Percentiles rank a stretch among this genome's conserved stretches.
Evolutionary conservation across 495 filamentous ascomycete species (phyloP).

Genomic region (Penicillium simplicissimum): DNA sequence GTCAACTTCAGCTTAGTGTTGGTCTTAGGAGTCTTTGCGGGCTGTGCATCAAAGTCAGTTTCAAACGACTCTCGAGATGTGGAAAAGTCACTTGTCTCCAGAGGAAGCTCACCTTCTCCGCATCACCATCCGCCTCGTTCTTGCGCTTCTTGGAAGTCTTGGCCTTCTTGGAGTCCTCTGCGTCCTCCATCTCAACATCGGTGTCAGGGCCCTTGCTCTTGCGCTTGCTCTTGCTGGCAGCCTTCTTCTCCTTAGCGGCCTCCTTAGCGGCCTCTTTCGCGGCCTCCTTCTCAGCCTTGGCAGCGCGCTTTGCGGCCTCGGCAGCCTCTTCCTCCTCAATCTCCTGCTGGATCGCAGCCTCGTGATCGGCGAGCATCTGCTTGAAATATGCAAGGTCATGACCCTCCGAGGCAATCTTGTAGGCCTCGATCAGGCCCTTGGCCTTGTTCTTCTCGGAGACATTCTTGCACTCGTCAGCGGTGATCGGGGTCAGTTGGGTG

Average conservation of each 20-base stretch:
- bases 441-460: slow-evolving; percentile 68
- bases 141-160: slow-evolving; percentile 67
- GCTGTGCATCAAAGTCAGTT: slow-evolving; percentile 32
- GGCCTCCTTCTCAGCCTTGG: slow-evolving; percentile 54
- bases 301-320: slow-evolving; percentile 58
- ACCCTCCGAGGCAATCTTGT: slow-evolving; percentile 68
- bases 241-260: slow-evolving; percentile 57
- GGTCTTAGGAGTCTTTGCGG: slow-evolving; percentile 62
- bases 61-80: not conserved
- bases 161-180: slow-evolving; percentile 51
- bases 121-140: slow-evolving; percentile 67
- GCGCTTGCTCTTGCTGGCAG: slow-evolving; percentile 60
- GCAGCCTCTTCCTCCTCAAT: slow-evolving; percentile 61
- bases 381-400: slow-evolving; percentile 77
- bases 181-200: slow-evolving; percentile 79
- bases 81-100: not conserved
- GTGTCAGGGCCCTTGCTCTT: slow-evolving; percentile 63
- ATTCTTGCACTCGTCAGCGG: slow-evolving; percentile 64
- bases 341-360: slow-evolving; percentile 59
- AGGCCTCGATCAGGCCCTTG: slow-evolving; percentile 72
- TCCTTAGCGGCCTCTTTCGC: slow-evolving; percentile 49
- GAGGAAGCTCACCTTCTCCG: slow-evolving; percentile 58
- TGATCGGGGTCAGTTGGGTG: slow-evolving; percentile 70
- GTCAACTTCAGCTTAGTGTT: slow-evolving; percentile 55
- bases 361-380: slow-evolving; percentile 61